Evolutionary conservation across 176 grass and related monocot genomes (phyloP), one percentile per base, ranked within the genome.

Genomic region (Calamus simplicifolius): DNA sequence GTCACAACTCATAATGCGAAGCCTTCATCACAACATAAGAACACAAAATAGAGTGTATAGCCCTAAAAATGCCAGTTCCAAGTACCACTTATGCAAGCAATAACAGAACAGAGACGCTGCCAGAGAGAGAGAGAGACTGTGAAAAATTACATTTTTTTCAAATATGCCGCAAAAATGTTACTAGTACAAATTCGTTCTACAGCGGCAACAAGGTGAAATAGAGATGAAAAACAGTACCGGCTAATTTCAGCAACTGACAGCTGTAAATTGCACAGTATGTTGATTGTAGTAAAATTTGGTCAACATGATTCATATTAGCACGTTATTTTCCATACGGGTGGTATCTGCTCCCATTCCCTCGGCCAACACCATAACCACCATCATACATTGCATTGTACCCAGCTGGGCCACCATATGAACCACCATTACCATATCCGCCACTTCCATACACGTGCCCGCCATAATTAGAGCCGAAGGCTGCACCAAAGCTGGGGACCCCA

Each of bases 391-490:
- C 19, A 25, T 35, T 59, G 48, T 67, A 75, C 50, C 54, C 64
- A 51, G 31, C 15, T 7, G 62, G 54, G n/a, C 64, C 43, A 17
- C 79, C 72, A 27, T 80, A 80, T 48, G 68, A 49, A 5, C 4
- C 52, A 12, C 48, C 28, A 8, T n/a, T 4, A 16, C 29, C 17
- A 18, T 38, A 68, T 23, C 60, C 60, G 19, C 69, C 68, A 16
- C 68, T 63, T 64, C 90, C 86, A 70, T 95, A 95, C 75, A 92
- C 77, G 64, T 73, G 70, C 16, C 76, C 85, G 70, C 81, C 85
- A 73, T 93, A 93, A 18, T 58, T 79, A 56, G 85, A 58, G 25
- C 79, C 79, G 72, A 58, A 95, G 49, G 76, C 85, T 28, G 89
- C 51, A 28, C 79, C 82, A 66, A 59, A 89, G 43, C 79, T 75